These are phyloP conservation scores for Arachis hypogaea DNA, from an alignment of 306 rosid species.

Conservation along the genomic window DNA sequence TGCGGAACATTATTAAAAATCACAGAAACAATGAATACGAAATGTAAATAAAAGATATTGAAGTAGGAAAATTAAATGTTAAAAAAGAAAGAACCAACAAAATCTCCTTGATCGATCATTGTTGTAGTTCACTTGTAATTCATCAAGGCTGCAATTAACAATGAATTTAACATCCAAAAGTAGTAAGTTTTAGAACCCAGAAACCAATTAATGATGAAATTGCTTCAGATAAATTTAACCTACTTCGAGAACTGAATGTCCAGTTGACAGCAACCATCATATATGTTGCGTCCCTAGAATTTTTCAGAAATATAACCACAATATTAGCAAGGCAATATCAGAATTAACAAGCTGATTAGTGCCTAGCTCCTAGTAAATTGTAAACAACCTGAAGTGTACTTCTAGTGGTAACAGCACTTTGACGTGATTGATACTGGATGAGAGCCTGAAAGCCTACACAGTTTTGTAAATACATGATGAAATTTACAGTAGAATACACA, in stretches of 20 bases:
- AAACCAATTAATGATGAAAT: conserved; percentile 21
- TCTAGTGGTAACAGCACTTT: conserved; percentile 85
- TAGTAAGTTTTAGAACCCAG: conserved; percentile 14
- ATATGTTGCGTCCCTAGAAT: conserved; percentile 92
- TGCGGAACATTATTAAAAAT: conserved; percentile 39
- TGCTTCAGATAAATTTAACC: conserved; percentile 42
- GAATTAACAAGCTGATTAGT: conserved; percentile 34
- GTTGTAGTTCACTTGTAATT: conserved; percentile 95
- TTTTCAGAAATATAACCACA: conserved; percentile 31
- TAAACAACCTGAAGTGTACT: conserved; percentile 82
- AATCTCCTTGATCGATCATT: conserved; percentile 97
- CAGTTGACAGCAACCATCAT: conserved; percentile 97
- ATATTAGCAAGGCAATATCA: conserved; percentile 33
- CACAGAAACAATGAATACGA: conserved; percentile 20
- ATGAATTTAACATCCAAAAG: conserved; percentile 31
- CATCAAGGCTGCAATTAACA: conserved; percentile 83
- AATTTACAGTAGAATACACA: conserved; percentile 39
- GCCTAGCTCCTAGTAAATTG: conserved; percentile 22
- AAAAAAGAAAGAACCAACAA: conserved; percentile 27
- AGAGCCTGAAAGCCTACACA: conserved; percentile 95
- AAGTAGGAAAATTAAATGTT: not conserved
- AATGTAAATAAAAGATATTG: not conserved
- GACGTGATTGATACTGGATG: conserved; percentile 83
- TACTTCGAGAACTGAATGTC: conserved; percentile 99
- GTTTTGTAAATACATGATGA: conserved; percentile 42